Evolutionary conservation across 2,329 filamentous ascomycete genomes (phyloP).

Genomic region (Emergomyces pasteurianus): DNA sequence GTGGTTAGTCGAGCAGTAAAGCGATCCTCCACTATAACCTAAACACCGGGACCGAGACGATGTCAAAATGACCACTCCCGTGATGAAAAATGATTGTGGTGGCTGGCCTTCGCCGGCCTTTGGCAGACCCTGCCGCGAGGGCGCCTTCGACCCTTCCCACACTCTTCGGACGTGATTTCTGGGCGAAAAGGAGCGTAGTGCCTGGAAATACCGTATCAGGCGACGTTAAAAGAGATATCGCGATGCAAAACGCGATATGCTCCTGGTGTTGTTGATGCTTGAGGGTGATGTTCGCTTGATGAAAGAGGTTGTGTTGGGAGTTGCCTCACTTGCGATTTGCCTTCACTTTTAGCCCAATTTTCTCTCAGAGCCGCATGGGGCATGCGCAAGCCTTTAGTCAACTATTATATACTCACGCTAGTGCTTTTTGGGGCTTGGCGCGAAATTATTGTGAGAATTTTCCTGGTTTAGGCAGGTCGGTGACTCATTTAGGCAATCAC

Average conservation of each 20-base stretch:
- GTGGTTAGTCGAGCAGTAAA: neutral
- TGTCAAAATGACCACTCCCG: slow-evolving; percentile 11
- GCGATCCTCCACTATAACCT: neutral
- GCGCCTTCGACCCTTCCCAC: slow-evolving; percentile 31
- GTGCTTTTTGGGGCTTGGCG: neutral
- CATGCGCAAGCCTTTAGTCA: neutral
- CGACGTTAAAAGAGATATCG: slow-evolving; percentile 25
- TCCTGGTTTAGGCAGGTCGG: too few relatives aligned
- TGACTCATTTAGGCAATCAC: neutral
- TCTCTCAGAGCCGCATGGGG: slow-evolving; percentile 12
- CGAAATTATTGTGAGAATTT: neutral
- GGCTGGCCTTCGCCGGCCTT: slow-evolving; percentile 33
- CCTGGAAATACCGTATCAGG: slow-evolving; percentile 17
- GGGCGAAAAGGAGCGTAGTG: slow-evolving; percentile 18
- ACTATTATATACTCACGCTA: slow-evolving; percentile 1
- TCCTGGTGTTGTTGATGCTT: slow-evolving; percentile 21
- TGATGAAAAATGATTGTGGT: slow-evolving; percentile 22
- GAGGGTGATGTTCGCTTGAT: slow-evolving; percentile 24
- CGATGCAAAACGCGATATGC: slow-evolving; percentile 32
- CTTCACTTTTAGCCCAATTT: slow-evolving; percentile 29
- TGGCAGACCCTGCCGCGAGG: slow-evolving; percentile 38
- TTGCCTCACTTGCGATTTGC: slow-evolving; percentile 29
- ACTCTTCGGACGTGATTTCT: slow-evolving; percentile 20
- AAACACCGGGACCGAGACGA: neutral
- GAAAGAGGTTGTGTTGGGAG: slow-evolving; percentile 30